Conservation (phyloP, 2,329 filamentous ascomycete species). For the Beauveria sp. region DNA sequence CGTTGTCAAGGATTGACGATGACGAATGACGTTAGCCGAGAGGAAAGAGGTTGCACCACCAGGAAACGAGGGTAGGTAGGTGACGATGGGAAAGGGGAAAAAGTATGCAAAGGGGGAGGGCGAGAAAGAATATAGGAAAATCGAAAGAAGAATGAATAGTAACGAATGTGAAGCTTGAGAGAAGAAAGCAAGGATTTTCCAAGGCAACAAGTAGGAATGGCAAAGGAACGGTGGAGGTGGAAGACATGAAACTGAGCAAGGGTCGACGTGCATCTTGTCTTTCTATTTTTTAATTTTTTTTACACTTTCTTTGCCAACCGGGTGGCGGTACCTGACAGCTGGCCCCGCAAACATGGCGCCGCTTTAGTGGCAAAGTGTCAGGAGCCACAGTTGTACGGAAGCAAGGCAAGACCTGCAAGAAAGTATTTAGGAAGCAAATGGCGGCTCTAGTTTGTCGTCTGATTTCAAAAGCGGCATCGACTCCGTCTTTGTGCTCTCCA, state of each 20-base stretch:
- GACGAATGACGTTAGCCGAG: neutral
- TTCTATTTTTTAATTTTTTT: neutral
- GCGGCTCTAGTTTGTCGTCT: neutral
- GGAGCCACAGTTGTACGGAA: too few relatives aligned
- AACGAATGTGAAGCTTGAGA: conserved; percentile 8
- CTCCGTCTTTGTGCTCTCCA: neutral
- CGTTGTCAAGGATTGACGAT: neutral
- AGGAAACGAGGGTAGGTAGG: conserved; percentile 7
- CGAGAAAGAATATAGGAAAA: conserved; percentile 12
- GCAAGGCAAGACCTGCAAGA: too few relatives aligned
- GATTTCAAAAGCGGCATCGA: neutral
- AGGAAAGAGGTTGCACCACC: neutral
- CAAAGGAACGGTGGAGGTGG: conserved; percentile 3
- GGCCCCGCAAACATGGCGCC: neutral
- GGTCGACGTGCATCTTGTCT: neutral
- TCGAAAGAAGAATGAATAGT: conserved; percentile 14
- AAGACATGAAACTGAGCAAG: conserved; percentile 7
- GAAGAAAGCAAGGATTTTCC: neutral
- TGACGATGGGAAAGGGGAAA: conserved; percentile 15
- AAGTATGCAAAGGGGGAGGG: neutral
- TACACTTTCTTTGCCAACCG: neutral
- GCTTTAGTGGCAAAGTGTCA: neutral
- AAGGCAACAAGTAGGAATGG: conserved; percentile 6
- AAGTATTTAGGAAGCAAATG: too few relatives aligned
- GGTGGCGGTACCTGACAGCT: neutral